These are phyloP conservation scores for Rubia yunnanensis DNA, from an alignment of 257 asterid genomes.

Conservation along the genomic window DNA sequence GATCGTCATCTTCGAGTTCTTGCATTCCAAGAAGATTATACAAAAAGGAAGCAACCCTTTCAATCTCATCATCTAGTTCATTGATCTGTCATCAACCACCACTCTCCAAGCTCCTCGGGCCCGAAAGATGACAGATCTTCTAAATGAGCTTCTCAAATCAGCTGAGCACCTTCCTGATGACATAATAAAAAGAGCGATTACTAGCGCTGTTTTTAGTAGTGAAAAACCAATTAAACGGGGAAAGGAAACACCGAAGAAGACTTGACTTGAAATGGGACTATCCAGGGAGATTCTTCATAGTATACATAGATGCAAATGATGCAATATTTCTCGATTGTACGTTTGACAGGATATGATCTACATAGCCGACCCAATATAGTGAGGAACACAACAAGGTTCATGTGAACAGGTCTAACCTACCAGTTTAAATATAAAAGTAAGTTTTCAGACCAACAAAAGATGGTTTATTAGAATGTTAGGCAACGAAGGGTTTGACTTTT, in stretches of 20 bases:
- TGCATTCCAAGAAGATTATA: constrained; percentile 17
- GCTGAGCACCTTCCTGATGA: neutral
- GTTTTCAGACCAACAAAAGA: neutral
- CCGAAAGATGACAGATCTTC: constrained; percentile 20
- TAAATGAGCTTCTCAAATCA: neutral
- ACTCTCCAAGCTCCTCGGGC: constrained; percentile 16
- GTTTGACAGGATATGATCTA: no score
- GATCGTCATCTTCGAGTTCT: constrained; percentile 14
- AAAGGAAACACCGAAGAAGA: neutral
- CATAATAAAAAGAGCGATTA: neutral
- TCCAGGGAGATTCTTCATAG: no score
- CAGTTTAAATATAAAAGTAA: neutral
- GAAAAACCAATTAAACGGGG: neutral
- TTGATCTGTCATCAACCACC: constrained; percentile 14
- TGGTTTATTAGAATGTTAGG: neutral
- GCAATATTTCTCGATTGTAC: no score
- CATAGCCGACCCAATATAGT: no score
- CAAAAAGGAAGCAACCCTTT: constrained; percentile 14
- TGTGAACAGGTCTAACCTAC: constrained; percentile 1
- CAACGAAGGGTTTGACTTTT: neutral
- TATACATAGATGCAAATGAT: no score
- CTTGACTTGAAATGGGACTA: neutral
- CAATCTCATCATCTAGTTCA: constrained; percentile 8
- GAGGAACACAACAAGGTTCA: no score
- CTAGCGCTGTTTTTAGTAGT: neutral